Percentiles rank a stretch among this genome's conserved stretches.
phyloP scores from a whole-genome alignment of 805 yeast species.

The Yarrowia hollandica region DNA sequence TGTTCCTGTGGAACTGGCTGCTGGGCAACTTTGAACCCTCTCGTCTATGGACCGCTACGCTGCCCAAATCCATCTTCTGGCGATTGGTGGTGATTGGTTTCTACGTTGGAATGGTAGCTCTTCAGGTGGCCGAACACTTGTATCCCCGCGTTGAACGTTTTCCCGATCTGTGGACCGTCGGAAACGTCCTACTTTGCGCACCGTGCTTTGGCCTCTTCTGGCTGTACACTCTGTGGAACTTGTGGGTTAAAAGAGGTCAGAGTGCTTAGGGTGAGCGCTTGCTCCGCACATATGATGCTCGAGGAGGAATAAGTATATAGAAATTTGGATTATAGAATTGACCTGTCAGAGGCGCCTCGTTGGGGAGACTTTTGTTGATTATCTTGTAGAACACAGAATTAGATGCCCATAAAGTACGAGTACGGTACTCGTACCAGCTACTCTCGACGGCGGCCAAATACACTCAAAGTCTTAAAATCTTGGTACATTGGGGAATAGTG shows the following conservation, averaged over 20 bases:
- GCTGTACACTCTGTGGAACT: slow-evolving; percentile 74
- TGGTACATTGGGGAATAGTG: no score
- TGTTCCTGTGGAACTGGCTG: slow-evolving; percentile 74
- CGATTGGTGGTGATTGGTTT: slow-evolving; percentile 52
- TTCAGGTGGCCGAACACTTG: slow-evolving; percentile 57
- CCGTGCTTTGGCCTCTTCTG: slow-evolving; percentile 73
- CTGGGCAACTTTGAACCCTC: slow-evolving; percentile 53
- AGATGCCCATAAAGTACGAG: no score
- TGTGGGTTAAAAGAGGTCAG: slow-evolving; percentile 38
- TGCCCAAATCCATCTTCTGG: slow-evolving; percentile 56
- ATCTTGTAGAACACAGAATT: no score
- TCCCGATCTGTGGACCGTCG: slow-evolving; percentile 86
- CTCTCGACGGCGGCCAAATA: no score
- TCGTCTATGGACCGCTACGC: slow-evolving; percentile 34
- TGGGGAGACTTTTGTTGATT: no score
- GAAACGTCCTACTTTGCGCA: slow-evolving; percentile 72
- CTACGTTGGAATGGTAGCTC: slow-evolving; percentile 50
- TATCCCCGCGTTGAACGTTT: slow-evolving; percentile 43
- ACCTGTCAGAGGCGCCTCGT: no score
- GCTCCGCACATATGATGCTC: no score
- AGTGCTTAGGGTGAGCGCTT: no score
- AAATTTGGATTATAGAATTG: neutral
- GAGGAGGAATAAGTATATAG: neutral
- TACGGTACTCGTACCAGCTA: no score
- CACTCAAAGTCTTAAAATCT: no score